Conservation (phyloP, 768 basidiomycete species). For the Tylopilus sp. region DNA sequence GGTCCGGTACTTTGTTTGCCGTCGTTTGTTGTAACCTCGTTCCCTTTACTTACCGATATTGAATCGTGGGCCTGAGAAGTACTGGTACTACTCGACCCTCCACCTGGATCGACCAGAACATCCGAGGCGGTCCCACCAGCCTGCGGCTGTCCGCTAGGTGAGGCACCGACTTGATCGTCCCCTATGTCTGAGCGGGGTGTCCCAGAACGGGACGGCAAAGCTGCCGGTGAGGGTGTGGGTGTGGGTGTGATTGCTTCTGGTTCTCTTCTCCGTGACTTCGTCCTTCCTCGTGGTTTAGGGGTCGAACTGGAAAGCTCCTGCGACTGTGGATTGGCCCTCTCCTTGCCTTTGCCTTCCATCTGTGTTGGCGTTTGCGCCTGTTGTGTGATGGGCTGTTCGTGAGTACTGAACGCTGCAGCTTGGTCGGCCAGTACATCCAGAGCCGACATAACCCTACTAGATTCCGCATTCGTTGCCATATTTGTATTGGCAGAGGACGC, state of each 20-base stretch:
- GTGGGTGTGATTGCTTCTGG: not conserved
- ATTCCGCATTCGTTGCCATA: not conserved
- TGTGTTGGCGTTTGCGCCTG: not conserved
- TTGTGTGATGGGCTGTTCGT: constrained; percentile 23
- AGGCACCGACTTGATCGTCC: not conserved
- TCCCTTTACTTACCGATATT: not conserved
- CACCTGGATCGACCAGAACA: constrained; percentile 21
- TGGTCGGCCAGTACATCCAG: constrained; percentile 75
- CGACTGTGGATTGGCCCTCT: constrained; percentile 4
- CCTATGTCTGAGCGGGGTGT: constrained; percentile 17
- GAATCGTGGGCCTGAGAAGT: constrained; percentile 8
- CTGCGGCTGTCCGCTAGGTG: not conserved
- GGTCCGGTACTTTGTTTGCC: not conserved
- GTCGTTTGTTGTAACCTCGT: not conserved
- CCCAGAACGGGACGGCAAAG: constrained; percentile 9
- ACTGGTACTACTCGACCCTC: constrained; percentile 2
- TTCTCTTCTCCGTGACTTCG: constrained; percentile 8
- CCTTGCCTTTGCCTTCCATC: constrained; percentile 23
- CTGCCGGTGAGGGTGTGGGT: not conserved
- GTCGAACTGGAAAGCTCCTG: constrained; percentile 3
- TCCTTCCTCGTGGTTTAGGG: constrained; percentile 7
- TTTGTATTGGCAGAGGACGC: constrained; percentile 1
- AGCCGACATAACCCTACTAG: constrained; percentile 43
- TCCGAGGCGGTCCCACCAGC: constrained; percentile 5
- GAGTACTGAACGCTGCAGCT: constrained; percentile 52